Evolutionary conservation across 768 basidiomycete genomes (phyloP).

Genomic region (Amanita muscaria): DNA sequence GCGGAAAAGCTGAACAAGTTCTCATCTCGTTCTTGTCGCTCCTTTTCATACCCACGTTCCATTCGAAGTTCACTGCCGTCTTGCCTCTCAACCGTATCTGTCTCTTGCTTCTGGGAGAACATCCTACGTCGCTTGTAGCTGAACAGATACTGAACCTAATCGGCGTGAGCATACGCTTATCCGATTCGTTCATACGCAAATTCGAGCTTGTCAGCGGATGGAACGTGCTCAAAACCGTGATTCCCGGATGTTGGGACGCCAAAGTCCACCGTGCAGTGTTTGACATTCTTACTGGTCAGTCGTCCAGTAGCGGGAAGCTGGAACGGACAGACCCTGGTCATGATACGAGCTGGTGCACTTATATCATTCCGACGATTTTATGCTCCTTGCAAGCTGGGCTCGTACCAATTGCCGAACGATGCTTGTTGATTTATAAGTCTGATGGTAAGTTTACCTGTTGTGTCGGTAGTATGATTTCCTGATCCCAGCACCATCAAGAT

Average conservation of each 20-base stretch:
- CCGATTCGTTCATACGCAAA: constrained; percentile 62
- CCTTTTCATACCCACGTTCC: constrained; percentile 45
- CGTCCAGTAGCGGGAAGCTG: background rate
- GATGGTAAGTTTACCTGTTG: constrained; percentile 13
- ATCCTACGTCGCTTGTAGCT: constrained; percentile 53
- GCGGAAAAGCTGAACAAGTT: constrained; percentile 60
- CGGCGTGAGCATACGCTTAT: constrained; percentile 42
- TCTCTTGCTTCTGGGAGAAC: constrained; percentile 71
- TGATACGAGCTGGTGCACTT: constrained; percentile 45
- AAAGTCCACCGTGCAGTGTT: constrained; percentile 61
- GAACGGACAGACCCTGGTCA: constrained; percentile 15
- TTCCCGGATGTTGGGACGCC: constrained; percentile 64
- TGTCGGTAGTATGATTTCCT: too few relatives aligned
- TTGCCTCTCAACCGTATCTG: constrained; percentile 75
- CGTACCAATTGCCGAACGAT: constrained; percentile 24
- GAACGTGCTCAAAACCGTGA: constrained; percentile 57
- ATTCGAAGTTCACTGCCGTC: constrained; percentile 61
- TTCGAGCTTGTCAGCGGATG: constrained; percentile 86
- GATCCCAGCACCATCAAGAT: too few relatives aligned
- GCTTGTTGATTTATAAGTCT: constrained; percentile 19
- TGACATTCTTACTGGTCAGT: constrained; percentile 54
- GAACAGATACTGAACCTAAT: constrained; percentile 55
- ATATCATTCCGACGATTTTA: constrained; percentile 67
- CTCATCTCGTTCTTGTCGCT: constrained; percentile 56
- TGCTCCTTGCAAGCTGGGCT: constrained; percentile 57